Base-by-base conservation (phyloP, 2,329 filamentous ascomycete genomes). In the Aspergillus ibericus region DNA sequence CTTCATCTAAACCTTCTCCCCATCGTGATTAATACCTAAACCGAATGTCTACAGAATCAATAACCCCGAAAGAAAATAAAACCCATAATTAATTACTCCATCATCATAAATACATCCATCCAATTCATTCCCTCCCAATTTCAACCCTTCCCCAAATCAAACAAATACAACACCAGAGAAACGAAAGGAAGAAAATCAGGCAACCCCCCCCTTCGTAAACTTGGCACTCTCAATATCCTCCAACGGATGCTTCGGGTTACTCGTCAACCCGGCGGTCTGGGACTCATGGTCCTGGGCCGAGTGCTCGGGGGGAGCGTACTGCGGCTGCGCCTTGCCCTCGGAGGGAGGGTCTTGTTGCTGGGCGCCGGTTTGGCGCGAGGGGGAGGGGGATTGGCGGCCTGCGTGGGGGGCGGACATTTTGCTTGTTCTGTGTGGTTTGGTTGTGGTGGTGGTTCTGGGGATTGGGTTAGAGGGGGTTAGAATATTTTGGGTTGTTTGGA, bases 341-440 rank as follows among this genome's bases (percentile, higher is more conserved):
- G 75, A 84, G 2, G 86, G 81, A 12, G 83, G 71, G 7, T 84
- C 84, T 63, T 84, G 78, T 59, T 85, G 76, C 78, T 95, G 91
- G 56, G 80, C 76, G 59, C 84, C 87, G 36, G 81, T 78, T 77
- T 91, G 90, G 65, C 75, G 72, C 78, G 90, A 86, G 27, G 90
- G 90, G 53, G 87, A 79, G 62, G 92, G 92, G 32, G 92, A 96
- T 78, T 96, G 84, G 71, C 88, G 87, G 74, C 90, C 89, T 76
- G 84, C 77, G 70, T 81, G 78, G 64, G 79, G 83, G 57, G 83
- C 81, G 68, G 89, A 87, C 89, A 92, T 73, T 51, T 54, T 68
- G 25, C 15, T 53, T 53, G 35, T 50, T 55, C 7, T 27, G 13
- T 40, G 52, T 35, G 22, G 34, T 15, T 20, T 42, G 40, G 49